Evolutionary conservation across 139 green algal genomes (phyloP).

Genomic region (Tetradesmus lagerheimii): DNA sequence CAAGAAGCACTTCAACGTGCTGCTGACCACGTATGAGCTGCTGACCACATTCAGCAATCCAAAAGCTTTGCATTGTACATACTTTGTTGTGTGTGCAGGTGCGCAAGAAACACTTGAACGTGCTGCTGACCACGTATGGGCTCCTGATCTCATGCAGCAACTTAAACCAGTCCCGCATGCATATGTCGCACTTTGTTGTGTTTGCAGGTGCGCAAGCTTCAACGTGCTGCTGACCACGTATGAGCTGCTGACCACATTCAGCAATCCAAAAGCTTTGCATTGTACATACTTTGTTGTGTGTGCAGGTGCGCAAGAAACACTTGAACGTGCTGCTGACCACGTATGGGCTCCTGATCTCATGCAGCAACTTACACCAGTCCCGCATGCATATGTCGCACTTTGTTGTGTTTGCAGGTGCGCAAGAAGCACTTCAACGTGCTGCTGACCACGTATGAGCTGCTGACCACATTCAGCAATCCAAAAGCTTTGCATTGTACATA

Average conservation of each 20-base stretch:
- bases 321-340: conserved; percentile 99
- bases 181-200: not conserved
- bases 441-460: conserved; percentile 98
- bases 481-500: too few species aligned
- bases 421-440: conserved; percentile 92
- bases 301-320: not conserved
- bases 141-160: conserved; percentile 98
- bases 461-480: too few species aligned
- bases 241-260: conserved; percentile 99
- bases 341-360: conserved; percentile 86
- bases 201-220: conserved; percentile 16
- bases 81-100: too few species aligned
- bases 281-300: too few species aligned
- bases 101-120: conserved; percentile 88
- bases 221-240: conserved; percentile 98
- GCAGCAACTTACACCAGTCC: too few species aligned
- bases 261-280: too few species aligned
- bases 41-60: too few species aligned
- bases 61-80: too few species aligned
- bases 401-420: conserved; percentile 8
- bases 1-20: conserved; percentile 88
- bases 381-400: too few species aligned
- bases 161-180: too few species aligned
- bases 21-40: conserved; percentile 98
- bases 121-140: conserved; percentile 98